These are phyloP conservation scores for Fusarium sp. DNA, from an alignment of 2,329 filamentous ascomycete genomes.

Conservation along the genomic window DNA sequence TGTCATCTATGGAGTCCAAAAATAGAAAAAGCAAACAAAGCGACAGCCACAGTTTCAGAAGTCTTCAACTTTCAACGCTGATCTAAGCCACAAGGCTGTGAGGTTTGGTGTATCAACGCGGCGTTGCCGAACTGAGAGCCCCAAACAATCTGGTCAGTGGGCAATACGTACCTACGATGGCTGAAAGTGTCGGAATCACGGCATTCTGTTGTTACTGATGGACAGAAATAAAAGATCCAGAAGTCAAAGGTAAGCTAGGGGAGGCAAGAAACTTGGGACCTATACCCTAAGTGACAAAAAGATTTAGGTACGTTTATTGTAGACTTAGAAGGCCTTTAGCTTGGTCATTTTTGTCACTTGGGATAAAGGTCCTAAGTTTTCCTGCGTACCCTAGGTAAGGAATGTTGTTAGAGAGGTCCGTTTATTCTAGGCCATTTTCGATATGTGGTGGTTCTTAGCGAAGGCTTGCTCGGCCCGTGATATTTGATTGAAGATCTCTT, in stretches of 20 bases:
- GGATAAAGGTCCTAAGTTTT: too few species aligned
- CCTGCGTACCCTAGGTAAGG: background rate
- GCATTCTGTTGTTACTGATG: background rate
- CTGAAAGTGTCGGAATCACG: background rate
- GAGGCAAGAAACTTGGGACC: too few species aligned
- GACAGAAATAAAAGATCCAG: background rate
- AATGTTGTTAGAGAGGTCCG: background rate
- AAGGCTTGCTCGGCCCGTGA: background rate
- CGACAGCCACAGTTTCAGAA: background rate
- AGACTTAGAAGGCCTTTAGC: too few species aligned
- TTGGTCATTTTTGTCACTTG: too few species aligned
- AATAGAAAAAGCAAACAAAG: background rate
- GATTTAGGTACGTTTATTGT: too few species aligned
- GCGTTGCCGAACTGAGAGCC: background rate
- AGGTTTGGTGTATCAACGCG: background rate
- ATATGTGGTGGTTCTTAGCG: conserved; percentile 1
- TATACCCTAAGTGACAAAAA: too few species aligned
- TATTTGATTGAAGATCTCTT: background rate
- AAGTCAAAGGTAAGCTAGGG: too few species aligned
- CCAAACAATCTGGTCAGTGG: background rate
- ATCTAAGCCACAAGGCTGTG: background rate
- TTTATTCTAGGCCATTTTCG: background rate
- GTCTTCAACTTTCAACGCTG: background rate
- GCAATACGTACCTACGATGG: background rate
- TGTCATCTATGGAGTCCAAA: background rate